Base-by-base conservation (phyloP, 371 early-diverging fungal genomes). In the Dichotomocladium elegans region DNA sequence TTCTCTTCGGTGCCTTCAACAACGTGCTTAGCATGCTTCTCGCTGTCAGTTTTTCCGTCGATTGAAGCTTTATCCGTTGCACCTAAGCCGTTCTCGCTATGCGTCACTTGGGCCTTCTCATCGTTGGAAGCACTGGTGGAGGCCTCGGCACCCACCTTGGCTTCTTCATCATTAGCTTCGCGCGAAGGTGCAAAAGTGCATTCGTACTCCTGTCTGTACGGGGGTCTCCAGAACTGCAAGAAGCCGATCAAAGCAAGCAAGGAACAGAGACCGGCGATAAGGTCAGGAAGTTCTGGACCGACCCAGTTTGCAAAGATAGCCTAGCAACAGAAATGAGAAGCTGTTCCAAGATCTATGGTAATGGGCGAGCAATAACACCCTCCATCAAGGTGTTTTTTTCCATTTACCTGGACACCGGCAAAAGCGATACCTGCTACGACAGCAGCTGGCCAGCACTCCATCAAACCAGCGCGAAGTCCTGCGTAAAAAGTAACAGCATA, bases 391-490 rank as follows among this genome's bases (percentile, higher is more conserved):
- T 21, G 14, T 22, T 30, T 27, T 28, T 4, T n/a, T 30, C 8
- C 17, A 17, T 15, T 19, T 25, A 47, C 68, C 67, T 74, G 78
- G 21, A 66, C 57, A 0, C 66, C 51, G 25, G 78, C 64, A 64
- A 77, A 77, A 1, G 78, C 71, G 15, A 68, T 11, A 19, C 78
- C 78, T 17, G 68, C 63, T 6, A 77, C 64, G 3, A 68, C 30
- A 4, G 61, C 71, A 4, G 60, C 62, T n/a, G 78, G 78, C 78
- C 78, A 77, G 42, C 78, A 77, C 35, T 72, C 70, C 4, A 72
- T 6, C 0, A 77, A 41, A 8, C 78, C 76, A 12, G 64, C 64
- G 29, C 70, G 57, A 31, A 52, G 40, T 30, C 72, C 77, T 14
- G 74, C 77, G 53, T 47, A 77, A 29, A 73, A 67, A 1, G 55